Conservation (phyloP, 2,329 filamentous ascomycete genomes). For the Aureobasidium sp. region DNA sequence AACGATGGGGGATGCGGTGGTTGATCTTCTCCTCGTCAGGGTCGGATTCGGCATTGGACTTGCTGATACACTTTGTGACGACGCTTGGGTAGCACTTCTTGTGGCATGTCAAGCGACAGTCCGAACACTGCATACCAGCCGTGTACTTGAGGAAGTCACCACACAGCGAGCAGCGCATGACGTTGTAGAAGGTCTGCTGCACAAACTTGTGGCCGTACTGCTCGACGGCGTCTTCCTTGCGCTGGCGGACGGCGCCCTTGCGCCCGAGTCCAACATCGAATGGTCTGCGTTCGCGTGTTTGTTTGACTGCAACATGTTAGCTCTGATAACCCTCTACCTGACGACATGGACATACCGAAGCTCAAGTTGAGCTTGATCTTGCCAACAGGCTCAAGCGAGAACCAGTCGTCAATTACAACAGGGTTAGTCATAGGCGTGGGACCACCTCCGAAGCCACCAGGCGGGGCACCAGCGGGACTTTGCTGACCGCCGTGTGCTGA, state of each 20-base stretch:
- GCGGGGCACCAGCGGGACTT: conserved; percentile 37
- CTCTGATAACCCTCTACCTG: too few relatives aligned
- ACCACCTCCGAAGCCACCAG: conserved; percentile 35
- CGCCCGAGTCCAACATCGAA: conserved; percentile 93
- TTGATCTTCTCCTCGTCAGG: conserved; percentile 99
- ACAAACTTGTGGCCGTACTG: conserved; percentile 99
- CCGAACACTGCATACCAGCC: conserved; percentile 98
- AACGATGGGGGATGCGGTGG: conserved; percentile 97
- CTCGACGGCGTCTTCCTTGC: conserved; percentile 98
- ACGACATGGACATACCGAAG: conserved; percentile 64
- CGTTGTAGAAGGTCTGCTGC: conserved; percentile 99
- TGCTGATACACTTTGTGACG: conserved; percentile 99
- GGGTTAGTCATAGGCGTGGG: conserved; percentile 58
- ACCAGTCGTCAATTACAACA: conserved; percentile 89
- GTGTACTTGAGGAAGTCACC: conserved; percentile 99
- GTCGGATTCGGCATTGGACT: conserved; percentile 98
- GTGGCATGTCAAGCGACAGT: conserved; percentile 99
- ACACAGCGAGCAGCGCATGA: conserved; percentile 99
- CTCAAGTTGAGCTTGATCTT: conserved; percentile 92
- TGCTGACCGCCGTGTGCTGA: conserved; percentile 33
- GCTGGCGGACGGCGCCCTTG: conserved; percentile 96
- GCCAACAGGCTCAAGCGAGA: conserved; percentile 94
- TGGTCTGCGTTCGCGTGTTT: conserved; percentile 82
- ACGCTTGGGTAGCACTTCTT: conserved; percentile 97
- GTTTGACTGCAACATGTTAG: conserved; percentile 66